phyloP scores from a whole-genome alignment of 805 yeast species.

The Isabelozyma pseudorhagii region DNA sequence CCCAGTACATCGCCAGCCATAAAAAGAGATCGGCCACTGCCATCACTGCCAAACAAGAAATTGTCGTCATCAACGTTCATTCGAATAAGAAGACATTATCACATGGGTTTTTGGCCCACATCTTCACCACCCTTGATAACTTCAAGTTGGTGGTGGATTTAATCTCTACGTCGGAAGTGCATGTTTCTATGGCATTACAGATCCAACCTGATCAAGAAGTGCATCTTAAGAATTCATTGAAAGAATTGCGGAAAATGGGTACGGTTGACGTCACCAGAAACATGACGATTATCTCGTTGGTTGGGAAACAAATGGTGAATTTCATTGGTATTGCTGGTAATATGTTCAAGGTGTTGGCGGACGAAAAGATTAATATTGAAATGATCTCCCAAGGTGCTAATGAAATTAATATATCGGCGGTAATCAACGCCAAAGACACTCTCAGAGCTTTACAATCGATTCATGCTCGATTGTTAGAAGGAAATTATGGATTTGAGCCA shows the following conservation, averaged over 20 bases:
- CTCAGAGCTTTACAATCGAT: slow-evolving; percentile 82
- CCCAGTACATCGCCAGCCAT: slow-evolving; percentile 32
- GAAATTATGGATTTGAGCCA: slow-evolving; percentile 19
- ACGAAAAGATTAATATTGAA: slow-evolving; percentile 88
- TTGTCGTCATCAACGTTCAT: slow-evolving; percentile 88
- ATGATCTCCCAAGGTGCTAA: slow-evolving; percentile 99
- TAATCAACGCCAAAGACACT: slow-evolving; percentile 79
- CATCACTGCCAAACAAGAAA: slow-evolving; percentile 90
- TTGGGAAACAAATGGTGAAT: slow-evolving; percentile 96
- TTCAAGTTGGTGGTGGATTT: slow-evolving; percentile 88
- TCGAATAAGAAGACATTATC: slow-evolving; percentile 89
- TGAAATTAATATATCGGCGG: slow-evolving; percentile 95
- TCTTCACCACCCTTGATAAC: slow-evolving; percentile 81
- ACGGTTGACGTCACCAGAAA: slow-evolving; percentile 83
- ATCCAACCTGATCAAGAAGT: slow-evolving; percentile 63
- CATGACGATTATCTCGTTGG: slow-evolving; percentile 89
- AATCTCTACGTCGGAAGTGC: slow-evolving; percentile 96
- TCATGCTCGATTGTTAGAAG: slow-evolving; percentile 71
- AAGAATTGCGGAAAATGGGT: slow-evolving; percentile 77
- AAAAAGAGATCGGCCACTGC: slow-evolving; percentile 83
- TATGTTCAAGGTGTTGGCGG: slow-evolving; percentile 92
- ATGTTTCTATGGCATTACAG: slow-evolving; percentile 96
- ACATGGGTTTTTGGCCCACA: slow-evolving; percentile 91
- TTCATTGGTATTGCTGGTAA: slow-evolving; percentile 95
- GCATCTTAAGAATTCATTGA: slow-evolving; percentile 67